These are phyloP conservation scores for Penicillium thymicola DNA, from an alignment of 2,329 filamentous ascomycete genomes.

Conservation along the genomic window DNA sequence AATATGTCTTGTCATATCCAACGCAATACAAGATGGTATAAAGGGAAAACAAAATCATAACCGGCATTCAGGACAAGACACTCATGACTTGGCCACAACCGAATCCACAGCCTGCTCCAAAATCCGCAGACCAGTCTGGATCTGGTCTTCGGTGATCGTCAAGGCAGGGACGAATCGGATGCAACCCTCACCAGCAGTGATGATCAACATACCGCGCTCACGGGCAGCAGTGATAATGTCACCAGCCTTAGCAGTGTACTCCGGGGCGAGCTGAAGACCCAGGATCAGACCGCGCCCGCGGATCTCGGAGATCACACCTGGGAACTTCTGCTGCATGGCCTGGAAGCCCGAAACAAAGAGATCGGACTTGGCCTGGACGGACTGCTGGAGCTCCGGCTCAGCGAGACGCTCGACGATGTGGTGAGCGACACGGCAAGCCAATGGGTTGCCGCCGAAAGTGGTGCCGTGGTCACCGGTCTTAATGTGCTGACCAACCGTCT, in stretches of 20 bases:
- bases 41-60: conserved; percentile 14
- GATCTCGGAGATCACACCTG: conserved; percentile 71
- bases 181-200: conserved; percentile 90
- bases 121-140: conserved; percentile 71
- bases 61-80: conserved; percentile 12
- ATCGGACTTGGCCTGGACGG: conserved; percentile 65
- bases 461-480: conserved; percentile 84
- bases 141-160: conserved; percentile 75
- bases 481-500: conserved; percentile 64
- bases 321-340: conserved; percentile 58
- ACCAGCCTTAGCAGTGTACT: conserved; percentile 52
- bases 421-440: conserved; percentile 79
- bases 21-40: conserved; percentile 21
- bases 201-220: conserved; percentile 82
- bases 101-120: conserved; percentile 64
- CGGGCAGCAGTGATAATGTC: conserved; percentile 78
- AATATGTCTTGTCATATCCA: conserved; percentile 3
- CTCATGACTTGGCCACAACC: conserved; percentile 45
- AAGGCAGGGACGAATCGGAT: conserved; percentile 87
- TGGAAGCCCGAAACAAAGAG: conserved; percentile 59
- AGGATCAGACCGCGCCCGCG: conserved; percentile 82
- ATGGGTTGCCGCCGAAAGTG: conserved; percentile 88
- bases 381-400: conserved; percentile 64
- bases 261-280: conserved; percentile 74
- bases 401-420: conserved; percentile 77